Evolutionary conservation across 1,139 yeast genomes (phyloP), one percentile per base, ranked within the genome.

Genomic region (Yarrowia galli): DNA sequence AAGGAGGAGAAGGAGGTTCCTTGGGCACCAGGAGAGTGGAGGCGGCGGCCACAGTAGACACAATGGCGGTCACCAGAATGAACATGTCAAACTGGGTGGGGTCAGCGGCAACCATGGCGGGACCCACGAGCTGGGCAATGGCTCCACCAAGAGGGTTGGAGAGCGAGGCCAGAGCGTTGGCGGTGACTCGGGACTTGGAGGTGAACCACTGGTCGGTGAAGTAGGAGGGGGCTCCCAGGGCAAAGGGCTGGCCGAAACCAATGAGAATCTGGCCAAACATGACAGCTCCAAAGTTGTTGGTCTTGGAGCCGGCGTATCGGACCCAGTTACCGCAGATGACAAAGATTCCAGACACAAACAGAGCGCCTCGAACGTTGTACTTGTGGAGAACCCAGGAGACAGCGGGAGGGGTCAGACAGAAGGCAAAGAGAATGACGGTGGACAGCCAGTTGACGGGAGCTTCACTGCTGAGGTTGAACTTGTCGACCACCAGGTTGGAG

Each of bases 91-190:
- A 67, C 51, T 75, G 71, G 45, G 66, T 56, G 4, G 75, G 69
- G 35, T 71, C 53, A 25, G 71, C 64, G 10, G 74, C 68, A n/a
- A 77, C 79, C 49, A 77, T 71, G 7, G 76, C 74, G 1, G 80
- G 80, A 13, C 79, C 78, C 9, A 78, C 76, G 2, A 78, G 73
- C 68, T 77, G 77, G 18, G 78, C 80, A 68, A 78, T 72, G n/a
- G 80, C 80, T n/a, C 79, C 80, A 5, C 80, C 80, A 13, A 78
- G 71, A 3, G 80, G 80, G 68, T 77, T 78, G 6, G 80, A 73
- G 49, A 78, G 71, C n/a, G 79, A 75, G 15, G 78, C 78, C 56
- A 78, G 72, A 16, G 79, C 80, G 65, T 78, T 78, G 20, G 80
- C 79, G 35, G 79, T 75, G 28, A 78, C 77, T 35, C 80, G 74